Evolutionary conservation across 192 early-diverging fungal species (phyloP), one percentile per base, ranked within the genome.

Genomic region (Podochytrium sp.): DNA sequence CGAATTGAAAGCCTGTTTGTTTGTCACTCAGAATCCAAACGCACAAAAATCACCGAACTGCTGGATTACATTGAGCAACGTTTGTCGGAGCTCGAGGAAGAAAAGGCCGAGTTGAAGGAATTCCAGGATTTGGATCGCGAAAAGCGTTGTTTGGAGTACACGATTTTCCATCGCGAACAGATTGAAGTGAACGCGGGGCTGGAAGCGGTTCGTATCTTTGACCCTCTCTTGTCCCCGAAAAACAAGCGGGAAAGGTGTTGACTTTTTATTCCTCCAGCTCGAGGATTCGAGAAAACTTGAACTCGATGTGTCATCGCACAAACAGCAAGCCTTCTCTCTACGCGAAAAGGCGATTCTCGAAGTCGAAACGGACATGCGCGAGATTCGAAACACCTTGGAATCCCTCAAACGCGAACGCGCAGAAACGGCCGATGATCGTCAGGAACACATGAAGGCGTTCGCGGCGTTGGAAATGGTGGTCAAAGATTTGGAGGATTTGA

Each of bases 101-200:
- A 99, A 76, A 98, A 98, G 67, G 90, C 93, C 29, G 95, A 99
- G 78, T 77, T 99, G 41, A 88, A 91, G 70, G 81, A 94, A 75
- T 99, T 91, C 77, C 95, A 96, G 61, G 82, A 90, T 12, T 81
- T 91, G 67, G 96, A 99, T 71, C 83, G 87, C 40, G 93, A 96
- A 64, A 85, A 95, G 37, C 83, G 96, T 33, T 92, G 90, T 30
- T 81, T 98, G 5, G 95, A 98, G 74, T 97, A 97, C 77, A 90
- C 94, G n/a, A 93, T 99, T 34, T 95, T 94, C 79, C 89, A 87
- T 53, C 86, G 92, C 10, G 96, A 99, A 81, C 94, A 94, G 67
- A 82, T 88, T 38, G 93, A 96, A 58, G 84, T 93, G 0, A 86
- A 85, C n/a, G 85, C 91, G 63, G 89, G 89, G 61, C 75, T 98